Percentiles rank a stretch among this genome's conserved stretches.
phyloP scores from a whole-genome alignment of 805 yeast species.

The Cyberlindnera xishuangbannaensis region DNA sequence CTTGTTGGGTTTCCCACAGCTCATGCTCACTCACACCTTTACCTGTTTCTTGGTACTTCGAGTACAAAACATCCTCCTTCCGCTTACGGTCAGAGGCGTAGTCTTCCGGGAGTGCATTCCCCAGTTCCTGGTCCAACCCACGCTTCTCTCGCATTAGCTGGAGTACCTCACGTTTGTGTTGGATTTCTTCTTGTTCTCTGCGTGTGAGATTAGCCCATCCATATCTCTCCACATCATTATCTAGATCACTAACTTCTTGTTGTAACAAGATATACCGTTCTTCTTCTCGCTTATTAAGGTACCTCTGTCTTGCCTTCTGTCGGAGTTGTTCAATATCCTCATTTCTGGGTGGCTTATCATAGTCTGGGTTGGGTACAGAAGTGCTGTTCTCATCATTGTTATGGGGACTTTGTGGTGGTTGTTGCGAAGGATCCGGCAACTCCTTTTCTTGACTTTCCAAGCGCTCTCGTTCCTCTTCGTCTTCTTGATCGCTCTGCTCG shows the following conservation, averaged over 20 bases:
- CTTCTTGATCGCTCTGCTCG: constrained; percentile 8
- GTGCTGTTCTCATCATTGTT: too few species aligned
- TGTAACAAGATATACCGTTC: constrained; percentile 38
- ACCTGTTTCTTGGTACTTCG: constrained; percentile 36
- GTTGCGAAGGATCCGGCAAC: too few species aligned
- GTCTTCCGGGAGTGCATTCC: constrained; percentile 54
- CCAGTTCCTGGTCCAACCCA: constrained; percentile 27
- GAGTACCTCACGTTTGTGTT: constrained; percentile 44
- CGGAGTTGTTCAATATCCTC: constrained; percentile 31
- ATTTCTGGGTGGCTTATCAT: too few species aligned
- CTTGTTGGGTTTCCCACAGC: constrained; percentile 21
- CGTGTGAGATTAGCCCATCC: constrained; percentile 51
- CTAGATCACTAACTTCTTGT: constrained; percentile 43
- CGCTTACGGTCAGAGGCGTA: constrained; percentile 48
- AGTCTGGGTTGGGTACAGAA: too few species aligned
- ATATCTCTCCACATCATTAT: constrained; percentile 40
- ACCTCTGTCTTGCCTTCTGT: constrained; percentile 42
- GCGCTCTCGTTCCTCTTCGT: constrained; percentile 1
- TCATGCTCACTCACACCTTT: constrained; percentile 22
- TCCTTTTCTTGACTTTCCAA: too few species aligned
- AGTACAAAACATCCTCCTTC: constrained; percentile 45
- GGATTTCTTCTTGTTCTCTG: constrained; percentile 46
- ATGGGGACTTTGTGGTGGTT: too few species aligned
- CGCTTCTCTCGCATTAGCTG: constrained; percentile 36
- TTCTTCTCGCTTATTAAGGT: constrained; percentile 42